These are phyloP conservation scores for Jimgerdemannia flammicorona DNA, from an alignment of 192 early-diverging fungal species.

Conservation along the genomic window DNA sequence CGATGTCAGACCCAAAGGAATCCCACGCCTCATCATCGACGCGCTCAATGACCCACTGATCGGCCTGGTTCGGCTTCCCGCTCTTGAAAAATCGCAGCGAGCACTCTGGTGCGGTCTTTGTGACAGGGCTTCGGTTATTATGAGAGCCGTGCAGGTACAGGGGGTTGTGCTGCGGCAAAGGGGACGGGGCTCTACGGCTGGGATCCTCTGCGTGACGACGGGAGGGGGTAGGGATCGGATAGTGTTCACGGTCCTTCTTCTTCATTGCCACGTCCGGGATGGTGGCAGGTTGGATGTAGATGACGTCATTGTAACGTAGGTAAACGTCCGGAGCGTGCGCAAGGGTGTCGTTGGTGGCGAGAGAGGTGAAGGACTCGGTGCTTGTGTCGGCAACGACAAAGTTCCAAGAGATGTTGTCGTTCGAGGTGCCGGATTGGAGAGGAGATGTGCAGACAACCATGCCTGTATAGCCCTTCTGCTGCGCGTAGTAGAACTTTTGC, in stretches of 20 bases:
- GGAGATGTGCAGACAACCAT: background rate
- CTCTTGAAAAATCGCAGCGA: background rate
- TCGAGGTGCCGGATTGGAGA: background rate
- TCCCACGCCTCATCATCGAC: background rate
- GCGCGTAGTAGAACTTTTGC: background rate
- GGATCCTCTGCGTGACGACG: too few relatives aligned
- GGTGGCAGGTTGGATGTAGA: background rate
- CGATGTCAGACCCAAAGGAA: background rate
- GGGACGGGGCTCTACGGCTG: too few relatives aligned
- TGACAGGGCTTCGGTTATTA: background rate
- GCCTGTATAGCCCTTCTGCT: background rate
- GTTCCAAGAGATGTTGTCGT: background rate
- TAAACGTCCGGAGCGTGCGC: background rate
- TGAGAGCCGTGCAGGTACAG: background rate
- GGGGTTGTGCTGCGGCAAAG: background rate
- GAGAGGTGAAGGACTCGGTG: background rate
- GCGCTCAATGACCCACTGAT: background rate
- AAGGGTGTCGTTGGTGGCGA: too few relatives aligned
- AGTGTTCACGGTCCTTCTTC: background rate
- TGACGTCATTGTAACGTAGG: background rate
- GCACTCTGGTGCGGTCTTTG: background rate
- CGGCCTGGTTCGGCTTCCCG: background rate
- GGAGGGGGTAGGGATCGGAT: too few relatives aligned
- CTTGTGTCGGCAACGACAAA: background rate
- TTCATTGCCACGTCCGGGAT: background rate